phyloP scores from a whole-genome alignment of 2,329 filamentous ascomycete species.

The Talaromyces sp. region DNA sequence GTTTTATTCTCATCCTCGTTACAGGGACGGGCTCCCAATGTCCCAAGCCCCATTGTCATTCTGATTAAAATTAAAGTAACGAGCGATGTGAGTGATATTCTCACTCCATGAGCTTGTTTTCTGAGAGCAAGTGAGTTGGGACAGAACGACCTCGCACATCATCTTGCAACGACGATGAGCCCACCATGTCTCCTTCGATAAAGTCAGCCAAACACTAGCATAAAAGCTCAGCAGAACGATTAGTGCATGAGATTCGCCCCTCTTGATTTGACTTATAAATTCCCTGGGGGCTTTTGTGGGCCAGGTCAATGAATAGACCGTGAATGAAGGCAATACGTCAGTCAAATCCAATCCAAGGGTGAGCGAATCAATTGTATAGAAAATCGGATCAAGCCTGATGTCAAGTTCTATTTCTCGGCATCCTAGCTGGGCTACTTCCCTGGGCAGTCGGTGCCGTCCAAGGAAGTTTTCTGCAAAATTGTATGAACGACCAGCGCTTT shows the following conservation, averaged over 20 bases:
- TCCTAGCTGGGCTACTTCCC: background rate
- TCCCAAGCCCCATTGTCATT: conserved; percentile 2
- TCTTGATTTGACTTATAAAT: background rate
- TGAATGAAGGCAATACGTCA: conserved; percentile 2
- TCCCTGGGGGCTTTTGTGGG: background rate
- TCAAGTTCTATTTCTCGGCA: background rate
- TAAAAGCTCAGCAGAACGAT: conserved; percentile 6
- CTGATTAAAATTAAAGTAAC: background rate
- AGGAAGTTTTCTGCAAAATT: conserved; percentile 1
- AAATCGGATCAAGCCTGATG: background rate
- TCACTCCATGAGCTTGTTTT: background rate
- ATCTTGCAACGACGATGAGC: background rate
- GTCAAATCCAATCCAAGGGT: background rate
- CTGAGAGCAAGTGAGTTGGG: background rate
- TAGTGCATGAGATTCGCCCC: background rate
- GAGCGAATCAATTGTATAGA: background rate
- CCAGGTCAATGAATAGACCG: conserved; percentile 1
- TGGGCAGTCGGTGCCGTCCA: background rate
- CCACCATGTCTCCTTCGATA: background rate
- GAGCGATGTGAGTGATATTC: background rate
- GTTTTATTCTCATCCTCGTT: too few relatives aligned
- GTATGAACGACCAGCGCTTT: background rate
- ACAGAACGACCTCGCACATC: conserved; percentile 2
- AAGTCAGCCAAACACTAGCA: background rate
- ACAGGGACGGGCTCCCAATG: background rate